Conservation (phyloP, 257 asterid species). For the Echites panduratus region DNA sequence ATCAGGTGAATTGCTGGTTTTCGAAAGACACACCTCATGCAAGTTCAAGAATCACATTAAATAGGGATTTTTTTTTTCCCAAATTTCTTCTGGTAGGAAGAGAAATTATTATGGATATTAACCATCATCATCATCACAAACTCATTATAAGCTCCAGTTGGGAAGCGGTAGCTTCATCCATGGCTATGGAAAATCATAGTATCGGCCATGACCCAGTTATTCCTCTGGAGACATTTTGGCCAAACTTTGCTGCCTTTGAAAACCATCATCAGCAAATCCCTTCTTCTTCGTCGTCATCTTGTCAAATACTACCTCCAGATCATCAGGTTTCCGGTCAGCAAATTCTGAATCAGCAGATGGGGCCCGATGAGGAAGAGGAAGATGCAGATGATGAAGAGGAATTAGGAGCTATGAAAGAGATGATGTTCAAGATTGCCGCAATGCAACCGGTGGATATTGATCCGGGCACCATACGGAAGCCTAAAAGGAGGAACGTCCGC, state of each 20-base stretch:
- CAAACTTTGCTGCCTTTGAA: conserved; percentile 22
- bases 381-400: conserved; percentile 47
- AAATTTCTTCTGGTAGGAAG: not conserved
- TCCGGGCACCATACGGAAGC: conserved; percentile 61
- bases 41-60: conserved; percentile 4
- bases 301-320: not conserved
- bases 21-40: conserved; percentile 6
- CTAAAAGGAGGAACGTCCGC: conserved; percentile 62
- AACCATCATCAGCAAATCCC: conserved; percentile 14
- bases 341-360: not conserved
- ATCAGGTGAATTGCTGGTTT: not conserved
- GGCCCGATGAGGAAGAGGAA: conserved; percentile 3
- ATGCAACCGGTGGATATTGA: conserved; percentile 94
- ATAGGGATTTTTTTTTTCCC: not conserved
- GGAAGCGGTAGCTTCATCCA: conserved; percentile 23
- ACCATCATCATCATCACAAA: conserved; percentile 27
- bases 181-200: conserved; percentile 25
- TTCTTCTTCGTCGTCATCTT: conserved; percentile 6
- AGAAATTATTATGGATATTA: conserved; percentile 33
- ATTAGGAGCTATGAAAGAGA: conserved; percentile 77
- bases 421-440: conserved; percentile 91
- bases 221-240: conserved; percentile 36
- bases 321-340: not conserved
- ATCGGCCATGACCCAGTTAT: conserved; percentile 10
- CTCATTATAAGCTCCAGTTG: conserved; percentile 26